Evolutionary conservation across 805 yeast genomes (phyloP), one percentile per base, ranked within the genome.

Genomic region (Yamadazyma ubonensis): DNA sequence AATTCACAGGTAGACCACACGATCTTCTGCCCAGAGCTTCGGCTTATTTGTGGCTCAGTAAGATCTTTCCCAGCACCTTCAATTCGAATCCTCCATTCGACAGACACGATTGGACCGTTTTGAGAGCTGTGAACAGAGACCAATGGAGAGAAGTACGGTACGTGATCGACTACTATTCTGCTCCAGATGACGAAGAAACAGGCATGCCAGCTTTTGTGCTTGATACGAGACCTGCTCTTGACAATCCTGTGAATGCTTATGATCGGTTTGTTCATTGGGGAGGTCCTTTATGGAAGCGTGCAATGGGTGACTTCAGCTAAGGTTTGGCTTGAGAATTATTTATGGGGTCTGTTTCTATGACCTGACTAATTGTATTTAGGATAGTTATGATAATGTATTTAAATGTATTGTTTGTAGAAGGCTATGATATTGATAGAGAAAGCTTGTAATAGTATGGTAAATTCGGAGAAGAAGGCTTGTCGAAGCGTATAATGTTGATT

Each of bases 21-120:
- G 90, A 88, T 42, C 55, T 86, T 50, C 78, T 90, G 2, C 99
- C 99, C 10, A 73, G 95, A 32, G 98, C 98, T 0, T 71, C 76
- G 48, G 63, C 78, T 65, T 80, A 81, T 55, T 76, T 84, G 50
- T 58, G 66, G 39, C 60, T 93, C 49, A 82, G 91, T 9, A 73
- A 76, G 49, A 18, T 81, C 1, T 84, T 83, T 67, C 98, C 99
- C 1, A 66, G 72, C 11, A 70, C 73, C 8, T 91, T 79, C 65
- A 82, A 79, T 45, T 65, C 81, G 1, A 83, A 83, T 47, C 87
- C 95, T 3, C 99, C 99, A 5, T 93, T 93, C 55, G 99, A 93
- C 62, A 80, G 99, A 60, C 99, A 93, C 55, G 99, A 93, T 65
- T 93, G 99, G 99, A 85, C 95, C 2, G 96, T 93, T 4, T 70